These are phyloP conservation scores for Anisodus acutangulus DNA, from an alignment of 257 asterid species.

Conservation along the genomic window DNA sequence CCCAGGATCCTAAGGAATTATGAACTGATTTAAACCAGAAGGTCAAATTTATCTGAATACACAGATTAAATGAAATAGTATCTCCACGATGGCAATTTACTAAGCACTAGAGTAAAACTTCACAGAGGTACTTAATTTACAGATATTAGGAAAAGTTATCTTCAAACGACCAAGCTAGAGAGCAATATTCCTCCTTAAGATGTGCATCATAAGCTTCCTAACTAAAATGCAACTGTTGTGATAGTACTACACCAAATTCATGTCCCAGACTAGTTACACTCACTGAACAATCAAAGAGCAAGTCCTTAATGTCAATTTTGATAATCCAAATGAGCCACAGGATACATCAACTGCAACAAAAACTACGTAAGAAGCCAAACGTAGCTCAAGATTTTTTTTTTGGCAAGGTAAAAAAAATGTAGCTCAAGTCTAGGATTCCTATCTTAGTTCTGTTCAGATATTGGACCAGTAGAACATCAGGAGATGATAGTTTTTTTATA, in stretches of 20 bases:
- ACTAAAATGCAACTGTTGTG: constrained; percentile 8
- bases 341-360: neutral
- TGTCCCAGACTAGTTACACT: constrained; percentile 3
- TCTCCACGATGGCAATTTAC: neutral
- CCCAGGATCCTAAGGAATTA: neutral
- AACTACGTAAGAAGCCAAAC: neutral
- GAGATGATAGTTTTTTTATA: neutral
- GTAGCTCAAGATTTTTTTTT: too few relatives aligned
- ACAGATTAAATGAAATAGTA: neutral
- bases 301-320: neutral
- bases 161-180: neutral
- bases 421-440: neutral
- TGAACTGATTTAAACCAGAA: neutral
- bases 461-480: neutral
- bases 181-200: neutral
- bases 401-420: too few relatives aligned
- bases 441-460: neutral
- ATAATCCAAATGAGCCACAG: neutral
- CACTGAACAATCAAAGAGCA: neutral
- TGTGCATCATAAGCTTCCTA: neutral
- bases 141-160: constrained; percentile 3
- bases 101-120: constrained; percentile 14
- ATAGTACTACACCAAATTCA: constrained; percentile 23
- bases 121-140: neutral
- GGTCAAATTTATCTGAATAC: neutral